A percentile compares a stretch with the other conserved stretches of the same genome.
These are phyloP conservation scores for Alternaria solani DNA, from an alignment of 2,329 filamentous ascomycete species.

Conservation along the genomic window DNA sequence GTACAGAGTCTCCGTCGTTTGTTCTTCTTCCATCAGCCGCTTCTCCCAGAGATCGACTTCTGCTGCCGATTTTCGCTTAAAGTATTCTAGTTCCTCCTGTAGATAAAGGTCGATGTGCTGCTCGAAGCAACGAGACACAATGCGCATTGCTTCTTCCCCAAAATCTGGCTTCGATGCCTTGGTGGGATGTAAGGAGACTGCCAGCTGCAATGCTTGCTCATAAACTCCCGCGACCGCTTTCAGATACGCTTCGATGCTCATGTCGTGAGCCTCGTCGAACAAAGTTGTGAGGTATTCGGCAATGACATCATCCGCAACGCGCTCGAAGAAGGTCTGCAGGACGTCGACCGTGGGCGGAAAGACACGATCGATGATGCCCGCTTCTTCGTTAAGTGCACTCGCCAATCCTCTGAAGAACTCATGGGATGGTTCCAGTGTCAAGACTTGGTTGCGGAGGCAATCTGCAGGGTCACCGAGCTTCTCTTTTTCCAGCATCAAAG, in stretches of 20 bases:
- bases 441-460: conserved; percentile 76
- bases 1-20: conserved; percentile 88
- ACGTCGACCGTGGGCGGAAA: conserved; percentile 77
- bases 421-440: conserved; percentile 81
- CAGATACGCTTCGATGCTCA: conserved; percentile 78
- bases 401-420: conserved; percentile 80
- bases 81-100: conserved; percentile 87
- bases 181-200: conserved; percentile 73
- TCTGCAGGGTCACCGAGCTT: conserved; percentile 78
- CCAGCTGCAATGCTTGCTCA: conserved; percentile 82
- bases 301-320: conserved; percentile 81
- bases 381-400: conserved; percentile 81
- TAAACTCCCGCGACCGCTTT: conserved; percentile 88
- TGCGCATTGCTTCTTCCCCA: conserved; percentile 69
- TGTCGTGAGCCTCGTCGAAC: conserved; percentile 85
- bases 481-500: conserved; percentile 77
- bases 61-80: conserved; percentile 76
- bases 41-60: conserved; percentile 90
- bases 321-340: conserved; percentile 80
- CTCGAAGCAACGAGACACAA: conserved; percentile 80
- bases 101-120: conserved; percentile 94
- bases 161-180: conserved; percentile 69
- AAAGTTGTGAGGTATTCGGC: conserved; percentile 85
- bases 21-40: conserved; percentile 89
- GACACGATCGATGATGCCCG: conserved; percentile 78